Conservation (phyloP, 495 filamentous ascomycete species). For the Podospora comata region DNA sequence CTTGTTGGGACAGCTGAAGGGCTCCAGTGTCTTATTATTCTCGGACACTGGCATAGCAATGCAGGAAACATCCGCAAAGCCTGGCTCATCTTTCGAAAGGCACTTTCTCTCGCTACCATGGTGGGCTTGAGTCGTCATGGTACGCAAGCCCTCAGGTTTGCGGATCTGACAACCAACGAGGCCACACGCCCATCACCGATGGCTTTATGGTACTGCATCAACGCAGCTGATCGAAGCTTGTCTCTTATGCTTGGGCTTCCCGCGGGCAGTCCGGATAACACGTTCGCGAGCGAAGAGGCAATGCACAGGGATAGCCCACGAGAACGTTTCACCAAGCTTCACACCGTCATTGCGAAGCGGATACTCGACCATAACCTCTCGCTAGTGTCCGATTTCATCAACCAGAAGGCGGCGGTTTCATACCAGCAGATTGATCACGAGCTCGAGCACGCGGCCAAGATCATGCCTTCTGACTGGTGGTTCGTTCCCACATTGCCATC, state of each 20-base stretch:
- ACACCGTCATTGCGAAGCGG: constrained; percentile 34
- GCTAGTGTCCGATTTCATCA: neutral
- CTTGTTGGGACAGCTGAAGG: constrained; percentile 47
- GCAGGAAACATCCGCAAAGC: constrained; percentile 46
- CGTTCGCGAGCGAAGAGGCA: constrained; percentile 32
- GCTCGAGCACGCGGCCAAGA: constrained; percentile 39
- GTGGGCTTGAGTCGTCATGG: constrained; percentile 41
- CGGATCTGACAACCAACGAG: constrained; percentile 27
- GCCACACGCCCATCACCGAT: constrained; percentile 23
- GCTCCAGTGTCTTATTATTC: constrained; percentile 40
- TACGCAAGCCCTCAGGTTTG: constrained; percentile 31
- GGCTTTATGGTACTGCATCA: constrained; percentile 37
- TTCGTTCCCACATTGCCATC: neutral
- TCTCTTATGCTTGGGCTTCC: constrained; percentile 45
- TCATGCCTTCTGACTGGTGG: constrained; percentile 42
- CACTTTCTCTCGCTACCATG: constrained; percentile 43
- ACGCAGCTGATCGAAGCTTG: constrained; percentile 32
- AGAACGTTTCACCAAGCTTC: constrained; percentile 36
- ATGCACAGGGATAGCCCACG: constrained; percentile 28
- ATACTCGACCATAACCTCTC: constrained; percentile 44
- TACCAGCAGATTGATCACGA: constrained; percentile 41
- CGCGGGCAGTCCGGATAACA: constrained; percentile 34
- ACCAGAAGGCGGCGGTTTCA: constrained; percentile 19
- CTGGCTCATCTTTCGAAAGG: constrained; percentile 44
- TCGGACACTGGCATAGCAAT: constrained; percentile 41